Evolutionary conservation across 2,329 filamentous ascomycete species (phyloP).

Genomic region (Stemphylium vesicarium): DNA sequence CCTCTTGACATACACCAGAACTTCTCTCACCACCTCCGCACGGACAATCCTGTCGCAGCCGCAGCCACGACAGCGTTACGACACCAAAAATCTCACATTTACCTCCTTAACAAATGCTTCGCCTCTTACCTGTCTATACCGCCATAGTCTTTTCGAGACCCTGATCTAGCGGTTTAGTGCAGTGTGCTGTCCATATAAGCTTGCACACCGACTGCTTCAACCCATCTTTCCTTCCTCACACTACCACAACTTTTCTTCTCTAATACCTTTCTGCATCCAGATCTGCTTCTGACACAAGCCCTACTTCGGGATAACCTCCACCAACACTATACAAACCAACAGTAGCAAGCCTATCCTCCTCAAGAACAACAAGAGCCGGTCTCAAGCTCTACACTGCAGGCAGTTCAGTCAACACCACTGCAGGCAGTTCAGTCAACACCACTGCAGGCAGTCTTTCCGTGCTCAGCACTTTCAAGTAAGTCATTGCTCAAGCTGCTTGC

Average conservation of each 20-base stretch:
- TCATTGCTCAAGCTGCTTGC: not conserved
- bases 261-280: conserved; percentile 4
- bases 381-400: conserved; percentile 20
- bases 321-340: not conserved
- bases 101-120: not conserved
- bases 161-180: conserved; percentile 2
- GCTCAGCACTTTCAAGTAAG: conserved; percentile 24
- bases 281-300: not conserved
- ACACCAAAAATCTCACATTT: not conserved
- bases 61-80: not conserved
- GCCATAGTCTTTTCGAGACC: not conserved
- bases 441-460: conserved; percentile 23
- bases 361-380: conserved; percentile 19
- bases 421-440: conserved; percentile 24
- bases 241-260: conserved; percentile 11
- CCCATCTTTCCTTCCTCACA: conserved; percentile 24
- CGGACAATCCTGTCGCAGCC: not conserved
- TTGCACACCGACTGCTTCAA: conserved; percentile 6
- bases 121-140: conserved; percentile 15
- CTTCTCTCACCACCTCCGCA: conserved; percentile 4
- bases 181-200: conserved; percentile 22
- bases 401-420: conserved; percentile 24
- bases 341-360: not conserved
- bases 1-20: not conserved
- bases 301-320: not conserved